phyloP scores from a whole-genome alignment of 495 filamentous ascomycete genomes.

The Aspergillus conjunctus region DNA sequence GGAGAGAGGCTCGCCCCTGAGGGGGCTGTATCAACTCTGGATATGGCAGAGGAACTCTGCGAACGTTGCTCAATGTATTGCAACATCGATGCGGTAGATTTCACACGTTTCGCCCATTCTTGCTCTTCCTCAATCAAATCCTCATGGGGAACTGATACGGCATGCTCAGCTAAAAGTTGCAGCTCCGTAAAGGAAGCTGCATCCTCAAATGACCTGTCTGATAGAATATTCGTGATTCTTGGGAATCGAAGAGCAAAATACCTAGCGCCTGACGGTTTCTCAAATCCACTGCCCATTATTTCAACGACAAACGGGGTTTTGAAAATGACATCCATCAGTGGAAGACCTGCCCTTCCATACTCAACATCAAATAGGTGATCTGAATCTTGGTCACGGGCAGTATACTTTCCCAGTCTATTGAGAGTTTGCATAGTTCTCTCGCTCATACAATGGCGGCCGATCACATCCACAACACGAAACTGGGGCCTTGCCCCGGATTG shows the following conservation, averaged over 20 bases:
- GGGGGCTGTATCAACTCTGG: not conserved
- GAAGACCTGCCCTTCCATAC: conserved; percentile 31
- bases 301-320: conserved; percentile 65
- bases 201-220: conserved; percentile 59
- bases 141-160: conserved; percentile 41
- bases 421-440: conserved; percentile 50
- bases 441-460: conserved; percentile 54
- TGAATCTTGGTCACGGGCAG: conserved; percentile 28
- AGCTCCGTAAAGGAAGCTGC: conserved; percentile 57
- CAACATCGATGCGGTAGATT: conserved; percentile 41
- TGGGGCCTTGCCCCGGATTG: conserved; percentile 54
- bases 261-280: conserved; percentile 57
- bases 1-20: not conserved
- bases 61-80: conserved; percentile 35
- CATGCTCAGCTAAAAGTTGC: conserved; percentile 53
- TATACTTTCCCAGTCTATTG: conserved; percentile 54
- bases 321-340: conserved; percentile 52
- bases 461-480: conserved; percentile 65
- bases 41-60: conserved; percentile 22
- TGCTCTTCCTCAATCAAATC: conserved; percentile 54
- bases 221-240: conserved; percentile 62
- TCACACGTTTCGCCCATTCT: conserved; percentile 57
- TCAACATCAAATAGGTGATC: conserved; percentile 38
- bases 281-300: conserved; percentile 64
- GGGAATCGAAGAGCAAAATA: conserved; percentile 67